Base-by-base conservation (phyloP, 2,329 filamentous ascomycete genomes). In the Nemania serpens region DNA sequence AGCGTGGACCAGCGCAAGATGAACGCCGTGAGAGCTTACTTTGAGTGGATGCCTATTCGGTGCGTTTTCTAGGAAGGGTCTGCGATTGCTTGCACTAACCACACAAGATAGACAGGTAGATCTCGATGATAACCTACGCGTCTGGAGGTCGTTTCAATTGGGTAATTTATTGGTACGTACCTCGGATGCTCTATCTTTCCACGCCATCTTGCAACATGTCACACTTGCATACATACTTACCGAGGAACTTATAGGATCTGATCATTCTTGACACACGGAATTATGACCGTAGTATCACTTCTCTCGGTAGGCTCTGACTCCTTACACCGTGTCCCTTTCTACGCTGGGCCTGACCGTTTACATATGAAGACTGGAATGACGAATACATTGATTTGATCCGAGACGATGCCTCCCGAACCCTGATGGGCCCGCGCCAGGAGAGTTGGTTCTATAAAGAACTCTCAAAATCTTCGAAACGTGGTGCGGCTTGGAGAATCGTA, bases 361-460 rank as follows among this genome's bases (percentile, higher is more conserved):
- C 12, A 78, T 81, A 66, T 34, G 63, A 81, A 62, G 83, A 80
- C 64, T 84, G 82, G 80, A 89, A 90, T 69, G 82, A 81, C 0
- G 78, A 84, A 45, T 90, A 90, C 69, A 77, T 89, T 45, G 79
- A 84, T 61, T 68, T 77, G 1, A 88, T 91, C 60, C 69, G 84
- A 17, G 83, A 91, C 66, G 88, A 92, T 58, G 84, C 87, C 2
- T 82, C 85, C 5, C 84, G 90, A 3, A 84, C 83, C 0, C 76
- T 93, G 66, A 91, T 93, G 88, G 90, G 90, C 2, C 79, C 82
- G 1, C 82, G 83, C 11, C 90, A 93, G 71, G 90, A 93, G 73
- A 84, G 85, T 67, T 93, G 90, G 90, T 88, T 91, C 75, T 90
- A 89, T 72, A 79, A 81, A 47, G 76, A 80, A 43, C 76, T 91